These are phyloP conservation scores for Pyrenochaeta sp. DNA, from an alignment of 2,329 filamentous ascomycete species.

Conservation along the genomic window DNA sequence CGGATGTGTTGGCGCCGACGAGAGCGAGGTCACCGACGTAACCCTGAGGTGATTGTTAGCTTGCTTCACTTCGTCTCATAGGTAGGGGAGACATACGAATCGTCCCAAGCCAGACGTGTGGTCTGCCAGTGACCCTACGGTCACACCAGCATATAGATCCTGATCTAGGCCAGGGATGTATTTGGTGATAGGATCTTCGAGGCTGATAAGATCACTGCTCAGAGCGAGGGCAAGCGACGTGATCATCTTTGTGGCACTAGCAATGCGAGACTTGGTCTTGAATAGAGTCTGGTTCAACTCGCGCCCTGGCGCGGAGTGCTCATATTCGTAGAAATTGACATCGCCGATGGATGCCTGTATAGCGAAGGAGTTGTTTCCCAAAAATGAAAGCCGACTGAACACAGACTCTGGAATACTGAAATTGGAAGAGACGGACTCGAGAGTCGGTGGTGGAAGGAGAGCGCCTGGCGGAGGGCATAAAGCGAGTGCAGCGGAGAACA, in stretches of 20 bases:
- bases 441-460: slow-evolving; percentile 26
- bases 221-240: slow-evolving; percentile 33
- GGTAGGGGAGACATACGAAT: slow-evolving; percentile 13
- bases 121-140: slow-evolving; percentile 24
- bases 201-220: slow-evolving; percentile 23
- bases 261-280: slow-evolving; percentile 29
- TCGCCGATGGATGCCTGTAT: slow-evolving; percentile 31
- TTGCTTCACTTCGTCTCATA: not conserved
- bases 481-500: slow-evolving; percentile 2
- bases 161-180: slow-evolving; percentile 28
- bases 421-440: slow-evolving; percentile 4
- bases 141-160: slow-evolving; percentile 26
- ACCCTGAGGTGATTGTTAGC: slow-evolving; percentile 10
- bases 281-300: slow-evolving; percentile 16
- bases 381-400: slow-evolving; percentile 10
- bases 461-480: slow-evolving; percentile 33
- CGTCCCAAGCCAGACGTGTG: slow-evolving; percentile 34
- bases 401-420: slow-evolving; percentile 9
- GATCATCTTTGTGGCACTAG: slow-evolving; percentile 35
- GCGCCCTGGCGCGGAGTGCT: slow-evolving; percentile 18
- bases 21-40: slow-evolving; percentile 31
- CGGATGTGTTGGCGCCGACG: slow-evolving; percentile 12
- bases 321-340: slow-evolving; percentile 22
- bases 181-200: slow-evolving; percentile 32
- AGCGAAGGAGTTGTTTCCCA: slow-evolving; percentile 26